phyloP scores from a whole-genome alignment of 169 alveolate species.

The Cryptosporidium parvum region DNA sequence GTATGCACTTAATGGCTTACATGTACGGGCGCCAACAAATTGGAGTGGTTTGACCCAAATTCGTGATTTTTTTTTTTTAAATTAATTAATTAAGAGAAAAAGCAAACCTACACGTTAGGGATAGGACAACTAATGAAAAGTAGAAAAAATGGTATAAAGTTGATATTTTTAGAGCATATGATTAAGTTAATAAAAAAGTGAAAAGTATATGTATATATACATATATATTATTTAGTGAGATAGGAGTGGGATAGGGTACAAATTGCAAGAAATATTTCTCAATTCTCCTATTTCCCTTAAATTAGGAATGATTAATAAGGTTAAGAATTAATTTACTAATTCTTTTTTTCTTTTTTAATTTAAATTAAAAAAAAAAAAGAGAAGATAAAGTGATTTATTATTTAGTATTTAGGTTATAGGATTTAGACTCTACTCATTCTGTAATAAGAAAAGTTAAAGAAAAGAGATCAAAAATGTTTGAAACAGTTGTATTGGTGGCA shows the following conservation, averaged over 20 bases:
- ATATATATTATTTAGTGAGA: not conserved
- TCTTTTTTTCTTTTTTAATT: not conserved
- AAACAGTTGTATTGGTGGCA: slow-evolving; percentile 27
- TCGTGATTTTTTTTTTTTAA: not conserved
- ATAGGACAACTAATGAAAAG: not conserved
- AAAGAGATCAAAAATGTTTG: slow-evolving; percentile 14
- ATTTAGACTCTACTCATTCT: not conserved
- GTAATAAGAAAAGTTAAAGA: not conserved
- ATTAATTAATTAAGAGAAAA: not conserved
- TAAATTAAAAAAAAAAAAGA: not conserved
- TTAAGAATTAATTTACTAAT: not conserved
- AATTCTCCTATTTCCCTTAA: not conserved
- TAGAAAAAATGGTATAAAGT: not conserved
- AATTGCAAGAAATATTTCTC: not conserved
- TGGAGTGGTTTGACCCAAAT: not conserved
- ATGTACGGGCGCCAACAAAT: not conserved
- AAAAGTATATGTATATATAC: not conserved
- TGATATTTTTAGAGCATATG: not conserved
- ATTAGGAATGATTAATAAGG: not conserved
- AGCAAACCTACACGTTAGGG: not conserved
- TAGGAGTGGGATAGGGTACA: slow-evolving; percentile 6
- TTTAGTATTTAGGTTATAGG: slow-evolving; percentile 19
- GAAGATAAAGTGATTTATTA: not conserved
- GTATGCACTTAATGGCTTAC: not conserved
- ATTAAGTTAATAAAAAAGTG: not conserved